A percentile compares a stretch with the other conserved stretches of the same genome.
phyloP scores from a whole-genome alignment of 2,329 filamentous ascomycete genomes.

The Sarocladium strictum region DNA sequence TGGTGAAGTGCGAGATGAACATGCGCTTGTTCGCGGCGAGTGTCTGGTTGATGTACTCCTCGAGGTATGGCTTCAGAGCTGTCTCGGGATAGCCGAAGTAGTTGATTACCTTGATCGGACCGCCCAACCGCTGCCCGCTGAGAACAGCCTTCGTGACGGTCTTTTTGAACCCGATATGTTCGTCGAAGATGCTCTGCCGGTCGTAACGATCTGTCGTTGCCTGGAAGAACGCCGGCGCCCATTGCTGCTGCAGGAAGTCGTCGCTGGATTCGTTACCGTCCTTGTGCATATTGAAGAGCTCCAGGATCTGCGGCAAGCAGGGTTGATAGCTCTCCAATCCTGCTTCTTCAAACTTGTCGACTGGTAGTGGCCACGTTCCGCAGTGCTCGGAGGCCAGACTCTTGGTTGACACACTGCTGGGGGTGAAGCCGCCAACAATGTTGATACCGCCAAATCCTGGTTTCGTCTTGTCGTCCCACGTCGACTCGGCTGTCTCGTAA shows the following conservation, averaged over 20 bases:
- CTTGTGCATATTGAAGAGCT: constrained; percentile 16
- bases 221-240: constrained; percentile 15
- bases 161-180: constrained; percentile 17
- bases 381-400: constrained; percentile 27
- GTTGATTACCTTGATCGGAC: constrained; percentile 21
- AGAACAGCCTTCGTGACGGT: constrained; percentile 15
- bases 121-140: not conserved
- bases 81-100: constrained; percentile 38
- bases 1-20: constrained; percentile 29
- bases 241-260: constrained; percentile 14
- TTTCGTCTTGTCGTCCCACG: constrained; percentile 15
- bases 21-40: constrained; percentile 23
- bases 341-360: constrained; percentile 29
- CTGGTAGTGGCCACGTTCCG: constrained; percentile 26
- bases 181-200: constrained; percentile 13
- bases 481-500: not conserved
- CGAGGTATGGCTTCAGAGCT: constrained; percentile 31
- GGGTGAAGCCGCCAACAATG: constrained; percentile 24
- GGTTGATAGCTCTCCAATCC: constrained; percentile 30
- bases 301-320: constrained; percentile 25
- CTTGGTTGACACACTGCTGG: constrained; percentile 29
- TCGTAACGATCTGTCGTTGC: constrained; percentile 16
- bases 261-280: constrained; percentile 8
- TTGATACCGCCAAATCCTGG: constrained; percentile 28
- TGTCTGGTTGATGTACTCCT: constrained; percentile 25